These are phyloP conservation scores for Aspergillus sp. DNA, from an alignment of 2,329 filamentous ascomycete species.

Conservation along the genomic window DNA sequence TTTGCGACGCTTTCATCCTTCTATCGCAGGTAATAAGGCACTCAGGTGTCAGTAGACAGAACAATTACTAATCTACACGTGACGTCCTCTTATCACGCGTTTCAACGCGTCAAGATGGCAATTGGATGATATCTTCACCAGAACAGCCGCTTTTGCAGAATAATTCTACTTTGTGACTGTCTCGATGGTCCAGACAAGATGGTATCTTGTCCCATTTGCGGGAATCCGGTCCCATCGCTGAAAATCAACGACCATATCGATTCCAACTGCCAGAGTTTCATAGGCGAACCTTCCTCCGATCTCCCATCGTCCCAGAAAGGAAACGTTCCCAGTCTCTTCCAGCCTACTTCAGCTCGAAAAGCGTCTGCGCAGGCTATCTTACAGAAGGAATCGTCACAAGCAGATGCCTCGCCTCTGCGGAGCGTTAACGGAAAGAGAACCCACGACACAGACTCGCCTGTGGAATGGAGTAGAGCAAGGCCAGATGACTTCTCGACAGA, in stretches of 20 bases:
- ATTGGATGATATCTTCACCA: neutral
- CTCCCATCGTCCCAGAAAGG: constrained; percentile 33
- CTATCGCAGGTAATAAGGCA: too few species aligned
- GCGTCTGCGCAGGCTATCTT: constrained; percentile 21
- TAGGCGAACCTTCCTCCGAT: constrained; percentile 44
- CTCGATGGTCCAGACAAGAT: constrained; percentile 17
- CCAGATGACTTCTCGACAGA: constrained; percentile 13
- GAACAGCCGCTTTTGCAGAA: too few species aligned
- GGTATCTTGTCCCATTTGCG: constrained; percentile 78
- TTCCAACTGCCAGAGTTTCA: constrained; percentile 64
- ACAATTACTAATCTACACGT: too few species aligned
- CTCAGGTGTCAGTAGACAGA: too few species aligned
- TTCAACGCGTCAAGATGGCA: neutral
- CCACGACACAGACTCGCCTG: constrained; percentile 15
- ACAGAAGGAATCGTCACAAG: constrained; percentile 19
- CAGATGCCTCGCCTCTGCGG: constrained; percentile 19
- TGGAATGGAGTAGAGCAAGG: constrained; percentile 18
- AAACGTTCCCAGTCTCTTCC: constrained; percentile 49
- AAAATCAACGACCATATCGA: constrained; percentile 91
- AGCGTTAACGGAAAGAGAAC: constrained; percentile 26
- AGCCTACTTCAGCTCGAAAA: constrained; percentile 44
- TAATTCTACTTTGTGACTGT: neutral
- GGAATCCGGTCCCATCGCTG: constrained; percentile 44
- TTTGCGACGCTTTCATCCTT: too few species aligned
- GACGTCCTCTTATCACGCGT: neutral